Conservation (phyloP, 805 yeast genomes). For the Wickerhamiella domercqiae region DNA sequence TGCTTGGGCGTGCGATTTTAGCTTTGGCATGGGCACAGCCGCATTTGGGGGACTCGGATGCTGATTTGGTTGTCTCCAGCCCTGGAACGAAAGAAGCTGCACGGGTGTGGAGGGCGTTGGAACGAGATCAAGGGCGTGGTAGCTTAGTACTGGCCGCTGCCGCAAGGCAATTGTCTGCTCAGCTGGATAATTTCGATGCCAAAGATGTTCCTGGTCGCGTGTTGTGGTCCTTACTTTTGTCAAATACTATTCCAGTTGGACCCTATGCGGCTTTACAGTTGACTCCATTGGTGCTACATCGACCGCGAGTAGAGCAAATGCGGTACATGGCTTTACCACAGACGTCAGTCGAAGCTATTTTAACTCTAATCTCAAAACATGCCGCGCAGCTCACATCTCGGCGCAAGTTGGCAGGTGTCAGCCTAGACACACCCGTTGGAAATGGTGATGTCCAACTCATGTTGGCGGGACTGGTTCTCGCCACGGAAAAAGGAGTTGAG, state of each 20-base stretch:
- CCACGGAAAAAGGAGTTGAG: slow-evolving; percentile 14
- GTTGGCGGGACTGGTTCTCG: slow-evolving; percentile 18
- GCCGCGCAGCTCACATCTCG: slow-evolving; percentile 4
- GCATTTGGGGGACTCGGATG: slow-evolving; percentile 1
- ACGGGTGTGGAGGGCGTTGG: slow-evolving; percentile 3
- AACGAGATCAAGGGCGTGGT: slow-evolving; percentile 1
- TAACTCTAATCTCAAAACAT: slow-evolving; percentile 10
- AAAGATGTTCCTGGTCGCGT: slow-evolving; percentile 13
- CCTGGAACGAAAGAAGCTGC: slow-evolving; percentile 1
- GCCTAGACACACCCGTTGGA: slow-evolving; percentile 6
- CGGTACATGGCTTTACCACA: slow-evolving; percentile 20
- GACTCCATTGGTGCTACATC: slow-evolving; percentile 8
- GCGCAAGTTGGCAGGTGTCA: slow-evolving; percentile 2
- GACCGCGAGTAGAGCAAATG: slow-evolving; percentile 23
- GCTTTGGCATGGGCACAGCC: slow-evolving; percentile 15
- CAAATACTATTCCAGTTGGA: slow-evolving; percentile 2
- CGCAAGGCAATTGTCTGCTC: slow-evolving; percentile 1
- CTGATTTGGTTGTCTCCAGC: not conserved
- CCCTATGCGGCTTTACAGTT: slow-evolving; percentile 2
- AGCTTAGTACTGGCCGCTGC: slow-evolving; percentile 5
- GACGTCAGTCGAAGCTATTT: slow-evolving; percentile 12
- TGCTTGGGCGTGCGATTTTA: slow-evolving; percentile 17
- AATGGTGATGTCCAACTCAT: slow-evolving; percentile 19
- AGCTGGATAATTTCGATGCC: not conserved
- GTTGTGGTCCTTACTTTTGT: slow-evolving; percentile 19